Base-by-base conservation (phyloP, 352 stramenopile species). In the Globisporangium alternatum region DNA sequence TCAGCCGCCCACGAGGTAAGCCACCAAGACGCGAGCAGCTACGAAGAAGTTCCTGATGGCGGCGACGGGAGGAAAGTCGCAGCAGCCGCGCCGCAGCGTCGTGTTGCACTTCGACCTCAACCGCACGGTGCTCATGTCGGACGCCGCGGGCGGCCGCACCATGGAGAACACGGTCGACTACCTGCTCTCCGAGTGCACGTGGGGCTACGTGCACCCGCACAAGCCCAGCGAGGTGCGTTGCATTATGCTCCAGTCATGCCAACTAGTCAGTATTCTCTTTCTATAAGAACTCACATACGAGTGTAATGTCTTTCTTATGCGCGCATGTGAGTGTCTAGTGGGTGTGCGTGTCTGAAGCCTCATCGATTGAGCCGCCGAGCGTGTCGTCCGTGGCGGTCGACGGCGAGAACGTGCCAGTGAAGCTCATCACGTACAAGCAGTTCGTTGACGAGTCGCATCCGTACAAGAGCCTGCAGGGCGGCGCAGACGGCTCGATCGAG, bases 51-150 rank as follows among this genome's bases (percentile, higher is more conserved):
- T 48, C 25, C 37, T 55, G 25, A 56, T 56, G 51, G 51, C 51
- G 28, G 51, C 51, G 17, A 56, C 57, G 19, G 7, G 25, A n/a
- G 22, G 19, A n/a, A 44, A 15, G 25, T 6, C 53, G 41, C 76
- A 69, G 21, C 76, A 55, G 57, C 17, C 53, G 43, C 76, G 71
- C 25, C 76, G 77, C 60, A 69, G 62, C 49, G 76, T 95, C 10
- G 83, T 95, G 67, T 78, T 96, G 57, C 84, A 96, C 68, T 94
- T 96, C 59, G 89, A 97, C 63, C 69, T 96, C 56, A 97, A 97
- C 77, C 87, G 87, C 53, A 96, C 89, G 43, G 71, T 96, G 39
- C 78, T 97, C 68, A 96, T 96, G 88, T 94, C 89, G 58, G 89
- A 97, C 65, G 81, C 85, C n/a, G 86, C 88, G 21, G 89, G 86